phyloP scores from a whole-genome alignment of 352 stramenopile species.

The Globisporangium takayamanum region DNA sequence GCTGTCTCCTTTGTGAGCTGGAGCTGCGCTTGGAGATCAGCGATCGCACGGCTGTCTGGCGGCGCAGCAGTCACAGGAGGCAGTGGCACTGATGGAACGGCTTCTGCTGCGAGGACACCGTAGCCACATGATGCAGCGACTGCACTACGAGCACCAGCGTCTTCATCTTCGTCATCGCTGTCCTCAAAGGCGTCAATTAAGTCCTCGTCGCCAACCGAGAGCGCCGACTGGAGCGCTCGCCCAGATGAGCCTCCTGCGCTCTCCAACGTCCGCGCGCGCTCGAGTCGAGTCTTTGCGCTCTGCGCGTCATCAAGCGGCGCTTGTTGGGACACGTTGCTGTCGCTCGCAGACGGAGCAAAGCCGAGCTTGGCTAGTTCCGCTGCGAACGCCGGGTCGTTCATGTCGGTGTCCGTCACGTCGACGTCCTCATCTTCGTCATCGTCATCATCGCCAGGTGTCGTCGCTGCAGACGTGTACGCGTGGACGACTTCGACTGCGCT shows the following conservation, averaged over 20 bases:
- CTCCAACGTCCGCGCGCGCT: too few species aligned
- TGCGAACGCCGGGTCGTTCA: constrained; percentile 46
- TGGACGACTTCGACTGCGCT: background rate
- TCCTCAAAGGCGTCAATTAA: constrained; percentile 72
- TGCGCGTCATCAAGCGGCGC: background rate
- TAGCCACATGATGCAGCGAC: background rate
- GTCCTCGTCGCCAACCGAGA: constrained; percentile 45
- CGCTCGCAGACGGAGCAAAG: constrained; percentile 13
- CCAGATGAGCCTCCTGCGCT: too few species aligned
- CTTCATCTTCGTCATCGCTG: constrained; percentile 28
- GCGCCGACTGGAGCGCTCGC: background rate
- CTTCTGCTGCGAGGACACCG: background rate
- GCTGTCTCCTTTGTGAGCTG: constrained; percentile 33
- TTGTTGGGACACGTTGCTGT: background rate
- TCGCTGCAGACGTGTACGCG: constrained; percentile 15
- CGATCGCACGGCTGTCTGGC: constrained; percentile 5
- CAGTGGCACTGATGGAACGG: background rate
- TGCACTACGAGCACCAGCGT: constrained; percentile 1
- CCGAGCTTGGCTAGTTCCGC: constrained; percentile 38
- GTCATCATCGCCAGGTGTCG: constrained; percentile 1
- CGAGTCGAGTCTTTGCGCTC: background rate
- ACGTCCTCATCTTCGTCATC: constrained; percentile 26
- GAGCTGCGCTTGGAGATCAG: constrained; percentile 38
- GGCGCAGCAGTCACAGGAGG: background rate
- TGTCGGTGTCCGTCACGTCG: constrained; percentile 52